These are phyloP conservation scores for Galerina marginata DNA, from an alignment of 768 basidiomycete species.

Conservation along the genomic window DNA sequence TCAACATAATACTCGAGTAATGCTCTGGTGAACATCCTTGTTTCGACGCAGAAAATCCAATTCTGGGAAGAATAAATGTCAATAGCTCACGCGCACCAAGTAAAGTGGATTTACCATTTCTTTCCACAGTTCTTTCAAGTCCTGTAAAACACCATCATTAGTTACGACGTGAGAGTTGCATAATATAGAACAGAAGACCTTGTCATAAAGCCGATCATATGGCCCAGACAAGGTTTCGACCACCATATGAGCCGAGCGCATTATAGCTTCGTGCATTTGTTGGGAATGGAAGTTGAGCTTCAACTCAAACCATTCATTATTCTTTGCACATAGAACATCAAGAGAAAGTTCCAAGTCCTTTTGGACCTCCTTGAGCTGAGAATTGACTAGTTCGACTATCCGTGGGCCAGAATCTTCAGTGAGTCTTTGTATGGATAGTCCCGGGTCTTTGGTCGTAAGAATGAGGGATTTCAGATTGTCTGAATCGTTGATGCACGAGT, in stretches of 20 bases:
- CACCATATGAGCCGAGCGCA: conserved; percentile 13
- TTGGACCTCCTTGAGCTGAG: not conserved
- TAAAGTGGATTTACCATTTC: conserved; percentile 15
- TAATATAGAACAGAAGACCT: conserved; percentile 3
- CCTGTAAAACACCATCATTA: not conserved
- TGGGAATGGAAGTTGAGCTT: conserved; percentile 18
- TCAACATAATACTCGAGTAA: conserved; percentile 29
- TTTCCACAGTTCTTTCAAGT: conserved; percentile 14
- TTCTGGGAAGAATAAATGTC: conserved; percentile 16
- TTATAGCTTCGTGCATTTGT: conserved; percentile 16
- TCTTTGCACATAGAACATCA: conserved; percentile 14
- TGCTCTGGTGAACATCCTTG: conserved; percentile 23
- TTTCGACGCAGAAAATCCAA: conserved; percentile 32
- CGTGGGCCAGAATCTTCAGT: not conserved
- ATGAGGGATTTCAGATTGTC: conserved; percentile 16
- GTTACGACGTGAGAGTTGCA: not conserved
- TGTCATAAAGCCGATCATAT: conserved; percentile 19
- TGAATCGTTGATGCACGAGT: conserved; percentile 18
- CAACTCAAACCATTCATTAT: conserved; percentile 16
- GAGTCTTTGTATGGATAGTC: not conserved
- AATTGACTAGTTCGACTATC: not conserved
- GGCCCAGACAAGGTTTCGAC: conserved; percentile 21
- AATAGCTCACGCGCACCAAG: too few species aligned
- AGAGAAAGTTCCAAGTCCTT: conserved; percentile 14
- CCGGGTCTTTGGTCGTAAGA: conserved; percentile 14